Base-by-base conservation (phyloP, 169 alveolate genomes). In the Eimeria falciformis region DNA sequence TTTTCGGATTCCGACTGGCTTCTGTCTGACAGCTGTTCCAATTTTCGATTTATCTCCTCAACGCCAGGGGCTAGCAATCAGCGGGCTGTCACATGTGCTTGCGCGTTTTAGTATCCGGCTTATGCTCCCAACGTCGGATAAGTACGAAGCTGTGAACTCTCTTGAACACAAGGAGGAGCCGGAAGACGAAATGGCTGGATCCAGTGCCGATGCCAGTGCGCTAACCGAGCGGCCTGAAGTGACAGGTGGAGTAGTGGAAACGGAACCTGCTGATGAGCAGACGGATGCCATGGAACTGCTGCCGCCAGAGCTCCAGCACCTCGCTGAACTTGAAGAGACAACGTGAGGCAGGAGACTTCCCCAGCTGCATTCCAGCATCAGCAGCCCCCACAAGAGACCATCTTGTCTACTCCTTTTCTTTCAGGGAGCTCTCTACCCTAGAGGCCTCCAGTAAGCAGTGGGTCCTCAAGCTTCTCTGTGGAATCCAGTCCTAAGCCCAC, bases 61-160 rank as follows among this genome's bases (percentile, higher is more conserved):
- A 53, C 89, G 87, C 71, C 84, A 84, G 81, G 96, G 96, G 62
- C 55, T 91, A 14, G 96, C 96, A 14, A 84, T 94, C 45, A 90
- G 95, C 43, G 94, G 96, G 43, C 69, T 94, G 33, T 91, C 95
- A 25, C 95, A 93, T 86, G 90, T 94, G 58, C 88, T 94, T 37
- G 94, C 95, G 17, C 94, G 96, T 47, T 94, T 94, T 88, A 94
- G 91, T 58, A 88, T 94, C 29, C 95, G 93, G 27, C 93, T 93
- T 69, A 93, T 95, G 96, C 66, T 55, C 6, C 91, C 91, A 5
- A 58, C 79, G 33, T 37, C 62, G 79, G 79, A 58, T 33, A 82
- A 62, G 40, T 55, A 33, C 53, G 88, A 79, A 53, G 88, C 88
- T 3, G 88, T 27, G 23, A 50, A 50, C 29, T 79, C 71, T 21